phyloP scores from a whole-genome alignment of 2,329 filamentous ascomycete species.

The Hypocrella siamensis region DNA sequence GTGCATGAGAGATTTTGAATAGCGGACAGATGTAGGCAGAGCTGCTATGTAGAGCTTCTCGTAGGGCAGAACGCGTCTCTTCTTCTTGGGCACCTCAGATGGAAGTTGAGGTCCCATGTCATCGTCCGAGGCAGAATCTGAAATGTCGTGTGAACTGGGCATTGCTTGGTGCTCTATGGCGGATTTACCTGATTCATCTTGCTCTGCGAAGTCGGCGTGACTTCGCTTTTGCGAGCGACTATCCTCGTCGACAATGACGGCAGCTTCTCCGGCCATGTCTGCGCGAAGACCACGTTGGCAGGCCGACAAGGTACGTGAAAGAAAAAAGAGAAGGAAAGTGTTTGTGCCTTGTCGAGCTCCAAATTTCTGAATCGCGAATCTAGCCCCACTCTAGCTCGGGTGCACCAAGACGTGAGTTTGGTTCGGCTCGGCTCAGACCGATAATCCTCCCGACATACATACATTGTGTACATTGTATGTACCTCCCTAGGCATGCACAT shows the following conservation, averaged over 20 bases:
- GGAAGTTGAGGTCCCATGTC: constrained; percentile 90
- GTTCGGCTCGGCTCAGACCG: too few species aligned
- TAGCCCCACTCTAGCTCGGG: too few species aligned
- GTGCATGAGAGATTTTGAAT: constrained; percentile 97
- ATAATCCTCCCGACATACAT: too few species aligned
- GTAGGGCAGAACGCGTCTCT: constrained; percentile 77
- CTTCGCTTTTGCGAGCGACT: constrained; percentile 28
- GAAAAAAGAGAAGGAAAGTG: too few species aligned
- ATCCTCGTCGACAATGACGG: constrained; percentile 19
- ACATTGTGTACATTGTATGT: too few species aligned
- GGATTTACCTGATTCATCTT: constrained; percentile 24
- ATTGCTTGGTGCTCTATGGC: neutral
- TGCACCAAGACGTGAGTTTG: too few species aligned
- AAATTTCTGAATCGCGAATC: too few species aligned
- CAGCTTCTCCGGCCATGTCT: constrained; percentile 1
- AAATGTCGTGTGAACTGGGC: constrained; percentile 4
- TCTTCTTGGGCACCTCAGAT: constrained; percentile 72
- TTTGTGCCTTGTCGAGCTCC: too few species aligned
- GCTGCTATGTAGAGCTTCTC: constrained; percentile 92
- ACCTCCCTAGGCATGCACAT: too few species aligned
- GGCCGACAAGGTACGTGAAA: too few species aligned
- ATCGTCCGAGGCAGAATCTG: constrained; percentile 65
- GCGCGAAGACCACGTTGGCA: neutral
- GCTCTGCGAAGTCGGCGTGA: constrained; percentile 36
- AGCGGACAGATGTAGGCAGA: constrained; percentile 63